Percentiles rank a stretch among this genome's conserved stretches.
Conservation (phyloP, 1,284 basidiomycete genomes). For the Erythrobasidium hasegawianum region DNA sequence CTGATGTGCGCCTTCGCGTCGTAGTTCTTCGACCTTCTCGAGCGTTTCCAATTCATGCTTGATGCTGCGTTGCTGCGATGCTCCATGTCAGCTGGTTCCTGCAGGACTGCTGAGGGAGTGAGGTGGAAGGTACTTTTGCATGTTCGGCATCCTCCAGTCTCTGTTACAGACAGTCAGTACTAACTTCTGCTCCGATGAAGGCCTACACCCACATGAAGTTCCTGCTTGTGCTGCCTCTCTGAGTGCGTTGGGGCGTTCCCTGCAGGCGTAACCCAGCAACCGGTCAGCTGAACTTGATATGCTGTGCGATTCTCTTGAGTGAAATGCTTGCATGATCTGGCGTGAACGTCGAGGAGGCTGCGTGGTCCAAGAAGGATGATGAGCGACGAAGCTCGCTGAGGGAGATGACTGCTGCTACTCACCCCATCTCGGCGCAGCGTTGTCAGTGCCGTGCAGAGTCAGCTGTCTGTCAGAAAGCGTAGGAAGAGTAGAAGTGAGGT, state of each 20-base stretch:
- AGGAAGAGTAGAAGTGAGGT: too few species aligned
- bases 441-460: too few species aligned
- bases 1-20: constrained; percentile 7
- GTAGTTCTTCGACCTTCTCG: constrained; percentile 18
- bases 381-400: too few species aligned
- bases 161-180: background rate
- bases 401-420: too few species aligned
- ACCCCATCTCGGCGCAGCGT: too few species aligned
- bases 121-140: background rate
- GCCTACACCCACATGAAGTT: background rate
- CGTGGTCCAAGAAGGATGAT: background rate
- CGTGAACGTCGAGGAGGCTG: constrained; percentile 1
- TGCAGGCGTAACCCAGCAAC: background rate
- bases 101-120: background rate
- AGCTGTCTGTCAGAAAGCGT: too few species aligned
- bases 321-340: background rate
- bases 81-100: background rate
- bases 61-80: constrained; percentile 22
- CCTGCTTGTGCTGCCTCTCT: constrained; percentile 4
- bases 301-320: background rate
- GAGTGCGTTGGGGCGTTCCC: background rate
- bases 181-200: background rate
- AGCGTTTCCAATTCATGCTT: constrained; percentile 29
- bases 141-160: background rate
- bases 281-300: background rate